Percentiles rank a stretch among this genome's conserved stretches.
phyloP scores from a whole-genome alignment of 208 protist species.

The Trichomonas vaginalis region DNA sequence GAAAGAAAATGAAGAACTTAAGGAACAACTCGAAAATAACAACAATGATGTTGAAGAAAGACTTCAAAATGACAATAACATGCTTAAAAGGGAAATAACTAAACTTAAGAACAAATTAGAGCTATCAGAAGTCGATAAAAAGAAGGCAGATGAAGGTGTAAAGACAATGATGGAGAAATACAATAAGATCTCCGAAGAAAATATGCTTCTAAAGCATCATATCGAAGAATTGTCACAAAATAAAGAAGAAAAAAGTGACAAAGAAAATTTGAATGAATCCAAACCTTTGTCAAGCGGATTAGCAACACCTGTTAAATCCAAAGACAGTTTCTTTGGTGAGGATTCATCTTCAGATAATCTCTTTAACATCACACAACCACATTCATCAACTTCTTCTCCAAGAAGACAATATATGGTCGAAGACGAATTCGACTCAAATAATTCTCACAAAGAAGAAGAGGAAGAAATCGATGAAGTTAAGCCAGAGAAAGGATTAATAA shows the following conservation, averaged over 20 bases:
- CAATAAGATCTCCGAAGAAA: background rate
- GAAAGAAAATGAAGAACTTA: background rate
- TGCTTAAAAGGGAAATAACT: background rate
- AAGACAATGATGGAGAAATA: background rate
- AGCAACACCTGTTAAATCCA: background rate
- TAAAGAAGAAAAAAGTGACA: too few species aligned
- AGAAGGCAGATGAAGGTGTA: background rate
- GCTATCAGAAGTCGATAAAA: background rate
- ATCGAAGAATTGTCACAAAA: background rate
- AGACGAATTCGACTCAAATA: background rate
- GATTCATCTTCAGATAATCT: background rate
- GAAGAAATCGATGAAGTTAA: background rate
- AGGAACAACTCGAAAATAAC: background rate
- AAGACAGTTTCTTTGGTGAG: background rate
- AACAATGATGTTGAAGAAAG: background rate
- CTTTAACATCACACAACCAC: background rate
- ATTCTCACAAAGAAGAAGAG: too few species aligned
- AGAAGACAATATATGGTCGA: background rate
- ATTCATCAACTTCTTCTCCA: background rate
- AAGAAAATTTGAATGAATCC: too few species aligned
- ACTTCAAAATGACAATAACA: background rate
- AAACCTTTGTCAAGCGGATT: background rate
- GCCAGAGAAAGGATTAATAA: background rate
- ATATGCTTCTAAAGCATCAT: background rate
- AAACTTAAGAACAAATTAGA: background rate